Evolutionary conservation across 345 rosid genomes (phyloP).

Genomic region (Aquilaria yunnanensis): DNA sequence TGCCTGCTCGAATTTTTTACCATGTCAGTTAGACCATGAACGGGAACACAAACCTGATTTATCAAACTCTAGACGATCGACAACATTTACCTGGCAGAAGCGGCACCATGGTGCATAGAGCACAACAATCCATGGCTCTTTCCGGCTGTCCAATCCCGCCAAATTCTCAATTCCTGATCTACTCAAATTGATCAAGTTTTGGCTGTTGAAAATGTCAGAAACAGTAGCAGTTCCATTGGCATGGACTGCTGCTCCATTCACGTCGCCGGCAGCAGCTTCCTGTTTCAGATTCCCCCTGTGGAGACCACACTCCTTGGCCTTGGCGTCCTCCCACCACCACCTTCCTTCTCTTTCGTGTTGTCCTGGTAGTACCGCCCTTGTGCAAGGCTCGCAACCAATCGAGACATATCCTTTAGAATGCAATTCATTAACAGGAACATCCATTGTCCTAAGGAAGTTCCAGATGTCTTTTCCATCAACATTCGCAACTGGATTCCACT

Average conservation of each 20-base stretch:
- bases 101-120: slow-evolving; percentile 98
- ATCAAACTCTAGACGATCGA: background rate
- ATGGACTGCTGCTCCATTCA: slow-evolving; percentile 27
- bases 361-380: slow-evolving; percentile 89
- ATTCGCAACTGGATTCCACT: slow-evolving; percentile 96
- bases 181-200: slow-evolving; percentile 53
- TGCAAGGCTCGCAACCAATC: slow-evolving; percentile 98
- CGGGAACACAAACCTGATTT: background rate
- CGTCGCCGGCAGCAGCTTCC: slow-evolving; percentile 31
- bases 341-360: slow-evolving; percentile 99
- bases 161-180: slow-evolving; percentile 82
- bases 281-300: slow-evolving; percentile 81
- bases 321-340: slow-evolving; percentile 99
- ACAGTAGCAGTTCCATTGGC: slow-evolving; percentile 24
- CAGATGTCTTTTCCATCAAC: slow-evolving; percentile 68
- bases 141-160: slow-evolving; percentile 49
- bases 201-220: slow-evolving; percentile 59
- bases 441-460: slow-evolving; percentile 82
- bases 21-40: background rate
- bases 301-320: slow-evolving; percentile 94
- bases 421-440: slow-evolving; percentile 76
- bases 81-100: slow-evolving; percentile 60
- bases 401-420: slow-evolving; percentile 80
- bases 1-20: slow-evolving; percentile 28
- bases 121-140: slow-evolving; percentile 86